Percentiles rank a stretch among this genome's conserved stretches.
Conservation (phyloP, 2,329 filamentous ascomycete species). For the Sclerotinia glacialis region DNA sequence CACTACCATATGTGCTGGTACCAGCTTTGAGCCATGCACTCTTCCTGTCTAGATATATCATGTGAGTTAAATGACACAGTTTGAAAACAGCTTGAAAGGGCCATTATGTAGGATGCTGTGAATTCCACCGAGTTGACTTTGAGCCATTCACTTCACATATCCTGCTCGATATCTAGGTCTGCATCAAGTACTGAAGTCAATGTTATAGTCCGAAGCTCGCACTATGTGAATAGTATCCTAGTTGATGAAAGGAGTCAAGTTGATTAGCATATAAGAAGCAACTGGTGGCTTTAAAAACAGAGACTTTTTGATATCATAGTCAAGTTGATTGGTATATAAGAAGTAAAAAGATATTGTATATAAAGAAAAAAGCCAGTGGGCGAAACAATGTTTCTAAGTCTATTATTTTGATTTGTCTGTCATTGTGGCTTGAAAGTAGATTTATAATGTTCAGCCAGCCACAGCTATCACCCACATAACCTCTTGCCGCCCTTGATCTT, state of each 20-base stretch:
- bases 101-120: neutral
- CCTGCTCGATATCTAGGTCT: too few relatives aligned
- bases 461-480: neutral
- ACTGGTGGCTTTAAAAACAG: neutral
- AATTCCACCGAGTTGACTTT: too few relatives aligned
- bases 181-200: too few relatives aligned
- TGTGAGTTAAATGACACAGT: neutral
- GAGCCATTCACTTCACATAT: too few relatives aligned
- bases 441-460: neutral
- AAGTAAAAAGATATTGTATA: too few relatives aligned
- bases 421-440: neutral
- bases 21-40: neutral
- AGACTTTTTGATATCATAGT: neutral
- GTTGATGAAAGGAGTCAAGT: neutral
- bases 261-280: neutral
- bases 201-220: neutral
- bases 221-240: neutral
- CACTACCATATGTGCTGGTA: neutral
- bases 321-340: too few relatives aligned
- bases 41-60: neutral
- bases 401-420: too few relatives aligned
- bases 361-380: too few relatives aligned
- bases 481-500: neutral
- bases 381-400: too few relatives aligned
- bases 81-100: neutral